Percentiles rank a stretch among this genome's conserved stretches.
These are phyloP conservation scores for Ustilago trichophora DNA, from an alignment of 1,284 basidiomycete species.

Conservation along the genomic window DNA sequence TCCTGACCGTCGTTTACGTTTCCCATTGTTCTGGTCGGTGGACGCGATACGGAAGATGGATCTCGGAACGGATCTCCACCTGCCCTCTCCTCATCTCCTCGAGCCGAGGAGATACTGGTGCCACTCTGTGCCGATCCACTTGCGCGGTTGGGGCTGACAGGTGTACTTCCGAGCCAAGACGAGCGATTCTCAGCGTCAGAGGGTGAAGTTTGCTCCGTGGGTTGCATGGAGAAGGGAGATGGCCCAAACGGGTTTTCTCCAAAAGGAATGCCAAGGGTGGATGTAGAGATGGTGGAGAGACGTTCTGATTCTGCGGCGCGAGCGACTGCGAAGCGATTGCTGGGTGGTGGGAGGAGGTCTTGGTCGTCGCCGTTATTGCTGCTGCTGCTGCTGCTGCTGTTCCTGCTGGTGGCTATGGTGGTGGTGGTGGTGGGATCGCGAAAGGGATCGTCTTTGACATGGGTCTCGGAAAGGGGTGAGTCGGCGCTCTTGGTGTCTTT, in stretches of 20 bases:
- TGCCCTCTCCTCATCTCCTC: too few relatives aligned
- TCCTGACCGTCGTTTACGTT: too few relatives aligned
- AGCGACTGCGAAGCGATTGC: slow-evolving; percentile 4
- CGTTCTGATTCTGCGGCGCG: too few relatives aligned
- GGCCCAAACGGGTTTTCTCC: slow-evolving; percentile 30
- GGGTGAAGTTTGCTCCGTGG: slow-evolving; percentile 3
- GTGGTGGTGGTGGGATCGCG: slow-evolving; percentile 1
- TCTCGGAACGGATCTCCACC: slow-evolving; percentile 24
- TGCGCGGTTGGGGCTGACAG: not conserved
- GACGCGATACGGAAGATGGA: not conserved
- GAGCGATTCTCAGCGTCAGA: slow-evolving; percentile 9
- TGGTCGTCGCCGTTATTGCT: too few relatives aligned
- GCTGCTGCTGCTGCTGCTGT: too few relatives aligned
- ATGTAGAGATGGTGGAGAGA: slow-evolving; percentile 13
- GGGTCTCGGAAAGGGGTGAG: too few relatives aligned
- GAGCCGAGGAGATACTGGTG: too few relatives aligned
- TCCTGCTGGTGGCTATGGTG: too few relatives aligned
- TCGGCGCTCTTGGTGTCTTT: too few relatives aligned
- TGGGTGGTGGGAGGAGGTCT: slow-evolving; percentile 7
- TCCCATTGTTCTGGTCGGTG: too few relatives aligned
- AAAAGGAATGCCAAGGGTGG: slow-evolving; percentile 43
- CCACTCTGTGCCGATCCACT: too few relatives aligned
- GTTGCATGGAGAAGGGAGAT: not conserved
- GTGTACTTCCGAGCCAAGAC: slow-evolving; percentile 8
- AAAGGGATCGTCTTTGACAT: slow-evolving; percentile 21